A percentile compares a stretch with the other conserved stretches of the same genome.
phyloP scores from a whole-genome alignment of 2,329 filamentous ascomycete species.

The Botrytis paeoniae region DNA sequence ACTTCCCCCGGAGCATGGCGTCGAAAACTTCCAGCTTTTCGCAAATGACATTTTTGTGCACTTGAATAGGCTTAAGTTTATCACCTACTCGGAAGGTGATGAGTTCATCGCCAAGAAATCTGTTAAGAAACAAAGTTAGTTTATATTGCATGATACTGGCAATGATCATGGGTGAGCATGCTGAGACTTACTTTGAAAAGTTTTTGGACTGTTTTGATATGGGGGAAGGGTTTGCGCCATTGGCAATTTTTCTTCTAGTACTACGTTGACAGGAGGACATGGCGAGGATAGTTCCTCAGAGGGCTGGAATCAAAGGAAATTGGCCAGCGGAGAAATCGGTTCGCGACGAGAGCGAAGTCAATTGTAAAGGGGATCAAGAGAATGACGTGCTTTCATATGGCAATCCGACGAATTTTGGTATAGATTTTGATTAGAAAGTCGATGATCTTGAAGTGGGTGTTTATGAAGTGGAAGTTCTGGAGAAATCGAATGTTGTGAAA shows the following conservation, averaged over 20 bases:
- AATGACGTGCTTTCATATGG: not conserved
- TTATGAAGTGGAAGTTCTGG: not conserved
- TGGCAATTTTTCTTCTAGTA: not conserved
- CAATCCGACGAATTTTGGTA: no score
- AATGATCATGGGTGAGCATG: not conserved
- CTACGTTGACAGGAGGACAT: not conserved
- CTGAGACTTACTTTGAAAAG: conserved; percentile 5
- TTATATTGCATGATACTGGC: not conserved
- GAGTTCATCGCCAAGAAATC: not conserved
- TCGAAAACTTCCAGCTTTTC: conserved; percentile 19
- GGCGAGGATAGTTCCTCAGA: rapidly evolving
- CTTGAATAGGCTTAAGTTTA: not conserved
- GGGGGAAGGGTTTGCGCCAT: not conserved
- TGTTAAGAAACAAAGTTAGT: not conserved
- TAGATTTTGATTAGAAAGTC: not conserved
- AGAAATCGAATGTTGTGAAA: not conserved
- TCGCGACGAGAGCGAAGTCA: not conserved
- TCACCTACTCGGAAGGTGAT: not conserved
- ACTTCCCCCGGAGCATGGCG: conserved; percentile 18
- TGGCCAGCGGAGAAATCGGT: not conserved
- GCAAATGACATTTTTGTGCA: conserved; percentile 22
- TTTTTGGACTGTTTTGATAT: not conserved
- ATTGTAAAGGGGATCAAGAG: not conserved
- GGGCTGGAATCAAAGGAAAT: no score
- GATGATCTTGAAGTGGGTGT: not conserved